Evolutionary conservation across 345 rosid species (phyloP).

Genomic region (Balakata baccata): DNA sequence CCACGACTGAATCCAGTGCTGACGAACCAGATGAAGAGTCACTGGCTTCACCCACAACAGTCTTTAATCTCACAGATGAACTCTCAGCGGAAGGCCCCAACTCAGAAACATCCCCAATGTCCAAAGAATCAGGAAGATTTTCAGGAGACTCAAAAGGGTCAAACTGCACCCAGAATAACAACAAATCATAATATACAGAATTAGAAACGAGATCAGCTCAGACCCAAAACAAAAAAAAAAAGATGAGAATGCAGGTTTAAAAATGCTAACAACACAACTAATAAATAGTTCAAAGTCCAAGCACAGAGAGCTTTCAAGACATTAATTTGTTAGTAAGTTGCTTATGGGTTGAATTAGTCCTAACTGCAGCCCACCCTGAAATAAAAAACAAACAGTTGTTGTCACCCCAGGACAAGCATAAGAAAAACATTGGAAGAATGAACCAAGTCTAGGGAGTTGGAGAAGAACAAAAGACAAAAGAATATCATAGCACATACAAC

Average conservation of each 20-base stretch:
- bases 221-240: neutral
- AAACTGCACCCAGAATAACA: slow-evolving; percentile 39
- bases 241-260: neutral
- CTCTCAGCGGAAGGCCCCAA: slow-evolving; percentile 31
- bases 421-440: neutral
- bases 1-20: slow-evolving; percentile 20
- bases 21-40: slow-evolving; percentile 47
- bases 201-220: neutral
- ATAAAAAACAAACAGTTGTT: neutral
- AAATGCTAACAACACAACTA: neutral
- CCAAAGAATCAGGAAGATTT: slow-evolving; percentile 75
- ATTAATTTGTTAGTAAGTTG: neutral
- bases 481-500: neutral
- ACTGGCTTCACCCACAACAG: slow-evolving; percentile 43
- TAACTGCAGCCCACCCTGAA: neutral
- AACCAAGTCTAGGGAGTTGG: neutral
- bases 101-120: slow-evolving; percentile 80
- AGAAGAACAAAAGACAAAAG: neutral
- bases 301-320: neutral
- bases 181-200: neutral
- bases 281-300: neutral
- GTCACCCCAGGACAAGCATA: neutral
- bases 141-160: slow-evolving; percentile 48
- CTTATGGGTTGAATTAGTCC: neutral
- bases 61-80: slow-evolving; percentile 50